Percentiles rank a stretch among this genome's conserved stretches.
These are phyloP conservation scores for Aspergillus indologenus DNA, from an alignment of 495 filamentous ascomycete species.

Conservation along the genomic window DNA sequence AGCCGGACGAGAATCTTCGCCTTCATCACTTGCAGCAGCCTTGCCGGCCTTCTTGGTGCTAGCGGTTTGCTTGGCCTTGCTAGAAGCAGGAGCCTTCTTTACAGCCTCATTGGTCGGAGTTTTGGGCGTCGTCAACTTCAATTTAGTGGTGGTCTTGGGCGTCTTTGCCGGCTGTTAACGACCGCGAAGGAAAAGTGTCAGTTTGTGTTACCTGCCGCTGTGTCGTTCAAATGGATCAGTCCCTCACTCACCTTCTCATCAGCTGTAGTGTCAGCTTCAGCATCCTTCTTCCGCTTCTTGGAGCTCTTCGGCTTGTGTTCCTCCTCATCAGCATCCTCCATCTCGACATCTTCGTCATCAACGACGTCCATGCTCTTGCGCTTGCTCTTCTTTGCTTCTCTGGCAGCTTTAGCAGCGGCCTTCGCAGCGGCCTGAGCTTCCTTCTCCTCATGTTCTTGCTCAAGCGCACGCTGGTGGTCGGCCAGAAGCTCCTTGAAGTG, in stretches of 20 bases:
- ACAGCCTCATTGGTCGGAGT: slow-evolving; percentile 39
- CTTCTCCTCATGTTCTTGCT: slow-evolving; percentile 60
- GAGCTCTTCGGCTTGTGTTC: slow-evolving; percentile 52
- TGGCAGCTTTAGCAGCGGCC: slow-evolving; percentile 58
- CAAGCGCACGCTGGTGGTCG: slow-evolving; percentile 55
- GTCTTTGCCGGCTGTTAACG: slow-evolving; percentile 51
- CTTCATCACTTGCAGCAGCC: slow-evolving; percentile 40
- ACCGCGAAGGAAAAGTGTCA: neutral
- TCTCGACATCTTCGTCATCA: slow-evolving; percentile 68
- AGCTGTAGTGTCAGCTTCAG: slow-evolving; percentile 55
- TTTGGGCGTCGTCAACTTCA: slow-evolving; percentile 54
- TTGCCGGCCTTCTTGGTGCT: slow-evolving; percentile 40
- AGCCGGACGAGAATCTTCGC: slow-evolving; percentile 41
- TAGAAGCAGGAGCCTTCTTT: slow-evolving; percentile 53
- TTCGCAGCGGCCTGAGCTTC: slow-evolving; percentile 57
- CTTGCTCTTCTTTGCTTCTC: slow-evolving; percentile 58
- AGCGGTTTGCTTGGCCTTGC: slow-evolving; percentile 57
- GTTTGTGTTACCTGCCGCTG: neutral
- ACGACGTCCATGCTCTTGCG: slow-evolving; percentile 55
- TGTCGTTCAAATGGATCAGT: neutral
- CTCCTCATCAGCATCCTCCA: slow-evolving; percentile 64
- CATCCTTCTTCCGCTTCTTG: slow-evolving; percentile 69
- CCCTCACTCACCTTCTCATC: slow-evolving; percentile 31
- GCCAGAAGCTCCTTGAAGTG: slow-evolving; percentile 74
- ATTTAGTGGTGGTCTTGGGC: slow-evolving; percentile 55